Conservation (phyloP, 352 stramenopile genomes). For the Globisporangium mamillatum region DNA sequence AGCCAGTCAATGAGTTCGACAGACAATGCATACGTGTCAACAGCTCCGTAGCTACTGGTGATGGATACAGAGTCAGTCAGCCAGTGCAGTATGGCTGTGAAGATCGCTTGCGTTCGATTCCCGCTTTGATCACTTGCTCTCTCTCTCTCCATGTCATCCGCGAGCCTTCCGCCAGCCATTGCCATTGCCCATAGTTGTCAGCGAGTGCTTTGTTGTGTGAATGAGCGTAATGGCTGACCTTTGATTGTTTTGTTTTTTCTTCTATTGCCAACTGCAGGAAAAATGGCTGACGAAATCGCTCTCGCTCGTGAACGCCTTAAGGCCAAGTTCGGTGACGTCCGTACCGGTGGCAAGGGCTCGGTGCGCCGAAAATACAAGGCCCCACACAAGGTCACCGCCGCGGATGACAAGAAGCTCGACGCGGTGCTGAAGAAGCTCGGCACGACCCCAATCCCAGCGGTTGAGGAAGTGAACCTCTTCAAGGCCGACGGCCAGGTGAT, state of each 20-base stretch:
- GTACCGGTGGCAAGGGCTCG: slow-evolving; percentile 95
- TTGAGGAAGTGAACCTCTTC: slow-evolving; percentile 99
- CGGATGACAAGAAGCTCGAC: slow-evolving; percentile 98
- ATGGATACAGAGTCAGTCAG: background rate
- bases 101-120: background rate
- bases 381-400: slow-evolving; percentile 88
- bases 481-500: slow-evolving; percentile 99
- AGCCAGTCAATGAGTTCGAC: background rate
- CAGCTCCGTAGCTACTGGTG: background rate
- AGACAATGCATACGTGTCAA: background rate
- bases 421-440: slow-evolving; percentile 98
- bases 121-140: background rate
- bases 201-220: background rate
- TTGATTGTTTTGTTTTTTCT: background rate
- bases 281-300: slow-evolving; percentile 89
- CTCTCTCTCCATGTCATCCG: background rate
- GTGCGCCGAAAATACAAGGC: slow-evolving; percentile 97
- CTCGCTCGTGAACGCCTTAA: slow-evolving; percentile 82
- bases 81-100: background rate
- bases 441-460: slow-evolving; percentile 97
- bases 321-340: slow-evolving; percentile 85
- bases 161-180: background rate
- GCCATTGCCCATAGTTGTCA: background rate
- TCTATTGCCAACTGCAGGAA: slow-evolving; percentile 16
- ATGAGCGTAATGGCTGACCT: slow-evolving; percentile 7